phyloP scores from a whole-genome alignment of 2,329 filamentous ascomycete genomes.

The Penicillium expansum region DNA sequence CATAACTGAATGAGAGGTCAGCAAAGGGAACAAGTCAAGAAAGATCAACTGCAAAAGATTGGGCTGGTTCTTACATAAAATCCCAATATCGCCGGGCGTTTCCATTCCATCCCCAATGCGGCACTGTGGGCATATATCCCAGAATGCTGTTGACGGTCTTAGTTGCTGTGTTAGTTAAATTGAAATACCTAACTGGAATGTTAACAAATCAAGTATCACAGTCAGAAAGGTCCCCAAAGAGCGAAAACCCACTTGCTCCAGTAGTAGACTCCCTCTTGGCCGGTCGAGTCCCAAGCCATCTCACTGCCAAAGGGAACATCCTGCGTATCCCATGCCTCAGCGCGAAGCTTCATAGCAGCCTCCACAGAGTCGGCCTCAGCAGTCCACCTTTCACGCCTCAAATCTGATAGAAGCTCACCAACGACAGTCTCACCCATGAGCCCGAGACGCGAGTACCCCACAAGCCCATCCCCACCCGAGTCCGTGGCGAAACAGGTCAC shows the following conservation, averaged over 20 bases:
- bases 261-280: slow-evolving; percentile 61
- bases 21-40: no score
- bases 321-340: slow-evolving; percentile 51
- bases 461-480: slow-evolving; percentile 44
- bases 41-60: not conserved
- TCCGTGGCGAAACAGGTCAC: slow-evolving; percentile 14
- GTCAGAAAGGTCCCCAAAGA: not conserved
- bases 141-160: not conserved
- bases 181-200: not conserved
- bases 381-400: slow-evolving; percentile 37
- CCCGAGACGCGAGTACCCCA: slow-evolving; percentile 27
- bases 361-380: not conserved
- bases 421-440: slow-evolving; percentile 59
- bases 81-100: not conserved
- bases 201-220: not conserved
- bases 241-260: slow-evolving; percentile 48
- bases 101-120: not conserved
- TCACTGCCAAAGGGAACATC: slow-evolving; percentile 59
- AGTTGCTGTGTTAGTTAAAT: not conserved
- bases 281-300: slow-evolving; percentile 63
- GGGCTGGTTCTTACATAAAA: not conserved
- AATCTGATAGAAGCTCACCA: not conserved
- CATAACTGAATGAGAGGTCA: not conserved
- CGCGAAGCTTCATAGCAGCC: slow-evolving; percentile 33
- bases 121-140: not conserved